Evolutionary conservation across 441 rosid genomes (phyloP), one percentile per base, ranked within the genome.

Genomic region (Arabidopsis hybrid): DNA sequence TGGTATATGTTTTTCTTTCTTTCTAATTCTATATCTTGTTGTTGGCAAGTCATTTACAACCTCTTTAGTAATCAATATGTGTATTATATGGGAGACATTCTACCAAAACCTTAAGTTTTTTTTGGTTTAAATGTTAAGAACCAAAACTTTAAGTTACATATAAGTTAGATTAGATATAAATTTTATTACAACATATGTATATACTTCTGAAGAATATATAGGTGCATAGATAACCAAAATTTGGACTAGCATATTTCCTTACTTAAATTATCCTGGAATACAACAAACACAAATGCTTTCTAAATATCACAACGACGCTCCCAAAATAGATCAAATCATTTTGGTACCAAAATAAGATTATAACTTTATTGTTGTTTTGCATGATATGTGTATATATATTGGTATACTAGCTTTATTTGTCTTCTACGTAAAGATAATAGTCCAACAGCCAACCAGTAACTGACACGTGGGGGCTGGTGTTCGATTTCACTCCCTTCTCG

Each of bases 401-500:
- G 76, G 58, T 65, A 26, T 26, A 64, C 16, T 49, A 57, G 75
- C 79, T 76, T 76, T 76, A 64, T 76, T 64, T 76, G 67, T 76
- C 79, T 70, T 76, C 79, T 76, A 76, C 79, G 79, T 76, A 76
- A 76, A 76, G 79, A 69, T 16, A 76, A 49, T 49, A 76, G 56
- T 9, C 13, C 26, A 39, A 40, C 0, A 65, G 36, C 75, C 75
- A 76, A 64, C 34, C 32, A 49, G 1, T 1, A 7, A n/a, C 1
- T 0, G 56, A 34, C 71, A 71, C 75, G 75, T 76, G 14, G 21
- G 0, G 11, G 32, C 1, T 47, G 36, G 47, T 46, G 69, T 36
- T 68, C 36, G 53, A 45, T 17, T 21, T 55, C 60, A 36, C 52
- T 75, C 74, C 47, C 79, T 75, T 69, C 79, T 63, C 75, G 67